Evolutionary conservation across 192 early-diverging fungal species (phyloP).

Genomic region (Entomortierella chlamydospora): DNA sequence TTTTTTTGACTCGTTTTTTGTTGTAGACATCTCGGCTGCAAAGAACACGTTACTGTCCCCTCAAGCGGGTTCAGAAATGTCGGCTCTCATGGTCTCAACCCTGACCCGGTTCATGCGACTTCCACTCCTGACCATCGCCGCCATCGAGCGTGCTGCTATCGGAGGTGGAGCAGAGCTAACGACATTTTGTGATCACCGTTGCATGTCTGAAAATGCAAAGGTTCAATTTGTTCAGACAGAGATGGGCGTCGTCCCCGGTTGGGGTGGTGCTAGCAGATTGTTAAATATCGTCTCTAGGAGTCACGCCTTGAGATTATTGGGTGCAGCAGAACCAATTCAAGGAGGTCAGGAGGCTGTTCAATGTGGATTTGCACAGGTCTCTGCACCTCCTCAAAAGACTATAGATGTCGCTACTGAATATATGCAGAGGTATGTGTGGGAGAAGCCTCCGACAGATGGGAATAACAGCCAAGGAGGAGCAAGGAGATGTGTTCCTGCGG

Average conservation of each 20-base stretch:
- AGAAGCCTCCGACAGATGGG: constrained; percentile 4
- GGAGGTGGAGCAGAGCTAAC: constrained; percentile 77
- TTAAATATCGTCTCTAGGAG: constrained; percentile 57
- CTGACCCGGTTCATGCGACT: constrained; percentile 63
- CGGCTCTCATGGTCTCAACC: constrained; percentile 71
- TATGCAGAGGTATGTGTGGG: constrained; percentile 56
- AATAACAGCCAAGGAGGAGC: constrained; percentile 3
- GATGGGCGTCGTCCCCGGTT: constrained; percentile 72
- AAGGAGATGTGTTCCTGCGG: constrained; percentile 57
- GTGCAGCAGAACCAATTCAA: constrained; percentile 50
- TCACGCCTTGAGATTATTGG: constrained; percentile 62
- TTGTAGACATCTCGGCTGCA: constrained; percentile 65
- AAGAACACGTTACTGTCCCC: constrained; percentile 58
- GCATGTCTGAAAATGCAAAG: constrained; percentile 50
- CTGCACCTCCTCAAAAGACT: constrained; percentile 26
- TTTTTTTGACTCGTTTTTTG: not conserved
- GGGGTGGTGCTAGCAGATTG: constrained; percentile 69
- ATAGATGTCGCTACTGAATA: constrained; percentile 48
- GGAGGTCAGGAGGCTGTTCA: constrained; percentile 45
- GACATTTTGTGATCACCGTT: constrained; percentile 69
- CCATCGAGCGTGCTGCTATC: constrained; percentile 70
- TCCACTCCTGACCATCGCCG: constrained; percentile 69
- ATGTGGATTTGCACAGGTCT: constrained; percentile 56
- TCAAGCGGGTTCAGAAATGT: constrained; percentile 56
- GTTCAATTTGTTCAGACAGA: constrained; percentile 71